Conservation (phyloP, 805 yeast species). For the Isabelozyma gotoi region DNA sequence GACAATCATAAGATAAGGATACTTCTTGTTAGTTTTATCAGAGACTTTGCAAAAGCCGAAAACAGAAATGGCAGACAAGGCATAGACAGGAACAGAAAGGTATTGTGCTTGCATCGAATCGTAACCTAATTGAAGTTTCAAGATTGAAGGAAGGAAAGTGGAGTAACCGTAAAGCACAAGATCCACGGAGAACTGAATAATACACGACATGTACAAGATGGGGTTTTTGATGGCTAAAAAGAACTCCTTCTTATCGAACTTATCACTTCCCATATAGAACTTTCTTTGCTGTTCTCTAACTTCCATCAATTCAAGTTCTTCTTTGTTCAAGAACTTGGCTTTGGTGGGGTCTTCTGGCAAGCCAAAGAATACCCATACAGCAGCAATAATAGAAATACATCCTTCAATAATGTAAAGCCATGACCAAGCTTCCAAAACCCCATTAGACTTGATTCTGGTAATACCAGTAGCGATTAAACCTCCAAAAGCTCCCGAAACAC, state of each 20-base stretch:
- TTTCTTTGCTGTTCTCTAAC: constrained; percentile 33
- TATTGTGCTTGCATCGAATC: constrained; percentile 31
- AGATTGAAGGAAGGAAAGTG: constrained; percentile 40
- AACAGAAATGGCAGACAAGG: constrained; percentile 27
- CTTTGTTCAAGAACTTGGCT: constrained; percentile 37
- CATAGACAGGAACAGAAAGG: constrained; percentile 39
- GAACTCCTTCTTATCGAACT: constrained; percentile 29
- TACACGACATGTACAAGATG: constrained; percentile 29
- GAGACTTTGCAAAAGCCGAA: constrained; percentile 20
- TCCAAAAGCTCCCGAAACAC: constrained; percentile 37
- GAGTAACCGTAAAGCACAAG: constrained; percentile 41
- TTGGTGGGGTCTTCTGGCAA: constrained; percentile 39
- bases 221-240: constrained; percentile 33
- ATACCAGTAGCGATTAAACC: constrained; percentile 39
- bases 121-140: constrained; percentile 29
- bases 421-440: constrained; percentile 38
- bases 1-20: constrained; percentile 25
- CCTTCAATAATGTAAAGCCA: constrained; percentile 36
- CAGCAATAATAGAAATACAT: not conserved
- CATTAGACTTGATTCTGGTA: constrained; percentile 33
- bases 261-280: constrained; percentile 30
- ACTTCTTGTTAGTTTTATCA: constrained; percentile 24
- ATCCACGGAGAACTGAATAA: constrained; percentile 47
- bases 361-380: constrained; percentile 29
- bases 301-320: constrained; percentile 34